Conservation (phyloP, 441 rosid genomes). For the Mallotus japonicus region DNA sequence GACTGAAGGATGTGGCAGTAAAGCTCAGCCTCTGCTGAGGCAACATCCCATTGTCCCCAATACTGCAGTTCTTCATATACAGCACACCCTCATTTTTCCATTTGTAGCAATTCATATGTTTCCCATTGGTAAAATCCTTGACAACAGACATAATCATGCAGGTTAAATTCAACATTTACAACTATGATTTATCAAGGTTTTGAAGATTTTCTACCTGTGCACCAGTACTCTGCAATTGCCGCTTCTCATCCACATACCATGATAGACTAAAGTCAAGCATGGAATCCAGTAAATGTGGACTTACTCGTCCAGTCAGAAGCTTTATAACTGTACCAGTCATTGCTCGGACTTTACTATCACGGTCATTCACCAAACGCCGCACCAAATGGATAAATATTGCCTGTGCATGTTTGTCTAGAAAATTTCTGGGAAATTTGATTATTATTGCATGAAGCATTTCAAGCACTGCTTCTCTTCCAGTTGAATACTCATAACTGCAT, state of each 20-base stretch:
- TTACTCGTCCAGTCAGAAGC: constrained; percentile 53
- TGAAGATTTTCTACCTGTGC: constrained; percentile 69
- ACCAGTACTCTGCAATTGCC: constrained; percentile 59
- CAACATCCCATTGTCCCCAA: neutral
- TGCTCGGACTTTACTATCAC: constrained; percentile 58
- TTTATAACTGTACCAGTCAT: constrained; percentile 60
- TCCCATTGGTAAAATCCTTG: neutral
- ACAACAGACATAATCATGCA: neutral
- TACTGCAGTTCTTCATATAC: neutral
- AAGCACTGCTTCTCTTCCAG: constrained; percentile 92
- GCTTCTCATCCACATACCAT: constrained; percentile 65
- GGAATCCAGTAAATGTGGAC: constrained; percentile 43
- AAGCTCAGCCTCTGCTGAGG: neutral
- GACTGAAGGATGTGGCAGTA: no score
- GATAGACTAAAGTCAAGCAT: constrained; percentile 50
- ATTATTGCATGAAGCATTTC: constrained; percentile 81
- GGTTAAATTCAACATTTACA: neutral
- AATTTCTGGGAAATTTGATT: constrained; percentile 53
- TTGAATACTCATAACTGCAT: constrained; percentile 75
- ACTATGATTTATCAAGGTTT: neutral
- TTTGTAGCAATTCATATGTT: neutral
- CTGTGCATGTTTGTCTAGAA: constrained; percentile 59
- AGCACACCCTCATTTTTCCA: neutral
- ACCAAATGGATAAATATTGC: constrained; percentile 58
- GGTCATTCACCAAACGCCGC: constrained; percentile 64